Evolutionary conservation across 306 rosid genomes (phyloP).

Genomic region (Sindora glabra): DNA sequence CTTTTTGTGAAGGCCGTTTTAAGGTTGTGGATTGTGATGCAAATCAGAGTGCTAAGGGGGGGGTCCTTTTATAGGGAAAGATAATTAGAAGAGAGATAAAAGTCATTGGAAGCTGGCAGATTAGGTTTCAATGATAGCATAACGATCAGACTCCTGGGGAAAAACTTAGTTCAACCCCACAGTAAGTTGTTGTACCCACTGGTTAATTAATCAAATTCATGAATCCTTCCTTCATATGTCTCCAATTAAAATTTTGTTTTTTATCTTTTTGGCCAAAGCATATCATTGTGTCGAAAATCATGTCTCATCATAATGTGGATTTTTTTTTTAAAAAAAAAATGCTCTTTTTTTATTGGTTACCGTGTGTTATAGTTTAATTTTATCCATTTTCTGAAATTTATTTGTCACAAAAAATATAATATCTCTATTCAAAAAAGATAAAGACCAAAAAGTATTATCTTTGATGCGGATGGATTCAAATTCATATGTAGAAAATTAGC

Average conservation of each 20-base stretch:
- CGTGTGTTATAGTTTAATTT: too few species aligned
- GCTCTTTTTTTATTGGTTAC: too few species aligned
- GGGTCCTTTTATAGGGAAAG: conserved; percentile 34
- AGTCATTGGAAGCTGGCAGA: conserved; percentile 45
- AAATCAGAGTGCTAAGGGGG: conserved; percentile 15
- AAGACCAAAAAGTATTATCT: too few species aligned
- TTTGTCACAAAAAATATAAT: too few species aligned
- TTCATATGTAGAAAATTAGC: too few species aligned
- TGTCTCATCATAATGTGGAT: too few species aligned
- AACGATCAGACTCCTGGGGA: conserved; percentile 16
- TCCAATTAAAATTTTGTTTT: conserved; percentile 19
- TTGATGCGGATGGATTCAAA: too few species aligned
- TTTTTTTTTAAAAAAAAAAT: too few species aligned
- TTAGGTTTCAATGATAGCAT: conserved; percentile 51
- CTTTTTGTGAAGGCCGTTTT: not conserved
- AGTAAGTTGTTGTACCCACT: conserved; percentile 93
- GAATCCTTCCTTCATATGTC: conserved; percentile 51
- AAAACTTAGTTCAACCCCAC: conserved; percentile 49
- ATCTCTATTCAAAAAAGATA: too few species aligned
- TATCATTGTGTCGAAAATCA: too few species aligned
- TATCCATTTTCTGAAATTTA: too few species aligned
- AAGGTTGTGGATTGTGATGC: not conserved
- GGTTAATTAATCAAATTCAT: conserved; percentile 26
- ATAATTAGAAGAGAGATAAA: conserved; percentile 15
- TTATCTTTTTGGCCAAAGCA: too few species aligned